Conservation (phyloP, 371 early-diverging fungal genomes). For the Apophysomyces elegans region DNA sequence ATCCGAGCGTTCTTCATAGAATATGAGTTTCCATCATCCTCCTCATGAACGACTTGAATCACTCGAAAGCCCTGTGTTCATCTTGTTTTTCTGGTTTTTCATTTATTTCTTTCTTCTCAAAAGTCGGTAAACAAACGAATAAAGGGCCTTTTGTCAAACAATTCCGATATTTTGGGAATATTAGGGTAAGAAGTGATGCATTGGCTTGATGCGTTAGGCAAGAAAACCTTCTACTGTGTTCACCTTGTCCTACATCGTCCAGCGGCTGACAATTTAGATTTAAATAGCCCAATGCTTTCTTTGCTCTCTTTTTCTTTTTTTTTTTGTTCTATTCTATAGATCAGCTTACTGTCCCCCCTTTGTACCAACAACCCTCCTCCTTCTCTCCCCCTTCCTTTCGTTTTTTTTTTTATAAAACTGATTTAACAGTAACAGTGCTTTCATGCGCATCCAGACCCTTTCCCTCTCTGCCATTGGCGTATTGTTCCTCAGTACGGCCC, state of each 20-base stretch:
- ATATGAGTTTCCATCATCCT: background rate
- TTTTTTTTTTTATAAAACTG: background rate
- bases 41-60: too few relatives aligned
- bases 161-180: background rate
- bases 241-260: slow-evolving; percentile 5
- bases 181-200: background rate
- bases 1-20: slow-evolving; percentile 5
- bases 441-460: slow-evolving; percentile 17
- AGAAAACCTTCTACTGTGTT: background rate
- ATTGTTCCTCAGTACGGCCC: slow-evolving; percentile 21
- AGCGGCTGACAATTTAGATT: background rate
- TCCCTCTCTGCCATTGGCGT: slow-evolving; percentile 29
- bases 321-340: slow-evolving; percentile 3
- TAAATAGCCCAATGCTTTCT: slow-evolving; percentile 14
- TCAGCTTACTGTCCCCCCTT: background rate
- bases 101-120: too few relatives aligned
- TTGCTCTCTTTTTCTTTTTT: slow-evolving; percentile 18
- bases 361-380: background rate
- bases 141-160: background rate
- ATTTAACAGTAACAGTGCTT: background rate
- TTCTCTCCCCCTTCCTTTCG: slow-evolving; percentile 17
- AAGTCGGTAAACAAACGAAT: background rate
- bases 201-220: background rate
- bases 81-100: too few relatives aligned
- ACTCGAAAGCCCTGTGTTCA: too few relatives aligned